phyloP scores from a whole-genome alignment of 768 basidiomycete genomes.

The Hydnomerulius pinastri region DNA sequence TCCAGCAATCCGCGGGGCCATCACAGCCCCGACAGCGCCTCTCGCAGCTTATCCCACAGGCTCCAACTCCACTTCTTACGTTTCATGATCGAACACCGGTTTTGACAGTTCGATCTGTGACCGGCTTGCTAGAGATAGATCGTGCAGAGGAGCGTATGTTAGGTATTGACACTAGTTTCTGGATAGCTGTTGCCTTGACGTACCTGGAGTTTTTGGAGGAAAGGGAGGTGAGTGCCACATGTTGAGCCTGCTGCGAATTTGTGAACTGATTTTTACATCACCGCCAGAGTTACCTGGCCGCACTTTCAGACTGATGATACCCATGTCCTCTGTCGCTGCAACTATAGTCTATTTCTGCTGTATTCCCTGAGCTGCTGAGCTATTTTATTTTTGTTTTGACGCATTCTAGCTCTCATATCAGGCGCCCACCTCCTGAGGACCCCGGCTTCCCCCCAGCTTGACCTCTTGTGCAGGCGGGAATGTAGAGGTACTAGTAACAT shows the following conservation, averaged over 20 bases:
- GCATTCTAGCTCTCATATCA: not conserved
- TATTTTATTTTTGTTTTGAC: not conserved
- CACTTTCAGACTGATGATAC: slow-evolving; percentile 42
- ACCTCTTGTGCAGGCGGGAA: too few relatives aligned
- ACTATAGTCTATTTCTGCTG: slow-evolving; percentile 3
- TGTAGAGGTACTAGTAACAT: too few relatives aligned
- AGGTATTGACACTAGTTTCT: slow-evolving; percentile 77
- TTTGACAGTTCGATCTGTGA: slow-evolving; percentile 55
- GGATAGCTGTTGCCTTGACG: slow-evolving; percentile 72
- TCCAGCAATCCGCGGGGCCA: slow-evolving; percentile 17
- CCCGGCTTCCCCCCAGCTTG: too few relatives aligned
- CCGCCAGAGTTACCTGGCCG: slow-evolving; percentile 57
- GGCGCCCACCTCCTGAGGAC: too few relatives aligned
- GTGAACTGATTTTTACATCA: slow-evolving; percentile 2
- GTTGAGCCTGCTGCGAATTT: not conserved
- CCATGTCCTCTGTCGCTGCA: not conserved
- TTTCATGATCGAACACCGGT: slow-evolving; percentile 77
- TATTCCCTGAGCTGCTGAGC: slow-evolving; percentile 11
- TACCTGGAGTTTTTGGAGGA: slow-evolving; percentile 80
- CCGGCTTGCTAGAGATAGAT: slow-evolving; percentile 67
- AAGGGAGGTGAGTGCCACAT: slow-evolving; percentile 58
- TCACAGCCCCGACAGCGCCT: slow-evolving; percentile 25
- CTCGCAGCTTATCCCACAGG: slow-evolving; percentile 22
- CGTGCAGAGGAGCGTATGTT: slow-evolving; percentile 52
- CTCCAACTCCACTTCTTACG: slow-evolving; percentile 53